Evolutionary conservation across 129 eudicot genomes (phyloP), one percentile per base, ranked within the genome.

Genomic region (Escallonia herrerae): DNA sequence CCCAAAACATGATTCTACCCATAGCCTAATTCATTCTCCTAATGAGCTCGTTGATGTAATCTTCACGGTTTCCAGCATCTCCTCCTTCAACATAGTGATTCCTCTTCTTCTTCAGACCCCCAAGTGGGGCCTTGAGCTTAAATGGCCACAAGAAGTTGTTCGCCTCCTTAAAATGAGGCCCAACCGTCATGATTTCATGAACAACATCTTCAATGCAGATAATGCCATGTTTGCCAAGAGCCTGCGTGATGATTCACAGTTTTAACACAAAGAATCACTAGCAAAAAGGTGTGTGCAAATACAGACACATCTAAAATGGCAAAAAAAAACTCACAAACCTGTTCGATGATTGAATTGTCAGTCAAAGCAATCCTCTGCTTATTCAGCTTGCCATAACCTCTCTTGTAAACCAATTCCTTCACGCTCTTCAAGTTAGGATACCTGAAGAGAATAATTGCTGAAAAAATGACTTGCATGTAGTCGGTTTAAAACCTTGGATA

Each of bases 81-180:
- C 96, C 96, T 3, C 91, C 96, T 76, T 88, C 96, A 40, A 88
- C 89, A 43, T 84, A 88, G 77, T 89, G 96, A 40, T 82, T 89
- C 64, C 91, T 79, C 82, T 88, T 88, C 79, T 80, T 88, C 78
- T 82, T 80, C 60, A 84, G 51, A 15, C 96, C 91, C 64, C 96
- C 91, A 80, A 88, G 69, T 15, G 96, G 96, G 39, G 96, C 91
- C 60, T 67, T 82, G 37, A 88, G 77, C 59, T 88, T 79, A 69
- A 87, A 87, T 50, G 90, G 91, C 90, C 95, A 87, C n/a, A 87
- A 50, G 67, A 87, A 87, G 76, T 87, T 84, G 81, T 89, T 89
- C 11, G 93, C 89, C 55, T 84, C 83, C 83, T 85, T 85, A 39
- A 89, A 88, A 56, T 85, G 89, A 59, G 93, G 90, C 33, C 96